A percentile compares a stretch with the other conserved stretches of the same genome.
These are phyloP conservation scores for Coemansia sp. DNA, from an alignment of 192 early-diverging fungal genomes.

Conservation along the genomic window DNA sequence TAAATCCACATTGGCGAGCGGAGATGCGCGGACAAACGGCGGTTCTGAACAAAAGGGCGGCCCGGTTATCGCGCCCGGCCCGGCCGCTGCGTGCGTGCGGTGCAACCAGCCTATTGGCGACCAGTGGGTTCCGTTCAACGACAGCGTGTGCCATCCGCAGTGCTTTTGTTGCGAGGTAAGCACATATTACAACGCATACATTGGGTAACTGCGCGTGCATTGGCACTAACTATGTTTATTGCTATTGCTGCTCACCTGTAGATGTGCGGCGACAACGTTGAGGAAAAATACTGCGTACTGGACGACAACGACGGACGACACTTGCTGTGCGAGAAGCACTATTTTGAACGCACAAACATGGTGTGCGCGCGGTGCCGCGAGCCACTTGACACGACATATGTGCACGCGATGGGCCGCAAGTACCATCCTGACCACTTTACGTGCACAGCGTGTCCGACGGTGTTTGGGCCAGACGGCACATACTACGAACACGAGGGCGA, in stretches of 20 bases:
- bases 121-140: slow-evolving; percentile 88
- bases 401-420: slow-evolving; percentile 88
- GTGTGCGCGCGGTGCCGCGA: slow-evolving; percentile 72
- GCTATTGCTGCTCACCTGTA: slow-evolving; percentile 8
- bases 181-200: neutral
- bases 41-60: slow-evolving; percentile 10
- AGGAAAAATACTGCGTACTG: slow-evolving; percentile 31
- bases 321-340: slow-evolving; percentile 47
- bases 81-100: slow-evolving; percentile 57
- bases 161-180: slow-evolving; percentile 95
- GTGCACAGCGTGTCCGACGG: slow-evolving; percentile 85
- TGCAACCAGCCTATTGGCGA: slow-evolving; percentile 75
- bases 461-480: slow-evolving; percentile 93
- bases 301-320: slow-evolving; percentile 44
- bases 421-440: slow-evolving; percentile 98
- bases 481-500: slow-evolving; percentile 94
- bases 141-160: slow-evolving; percentile 83
- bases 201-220: neutral
- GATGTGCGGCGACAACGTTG: slow-evolving; percentile 42
- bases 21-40: slow-evolving; percentile 11
- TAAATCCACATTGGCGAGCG: neutral
- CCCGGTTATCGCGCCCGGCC: slow-evolving; percentile 29
- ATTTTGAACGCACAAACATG: slow-evolving; percentile 49
- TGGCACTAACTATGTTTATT: neutral
- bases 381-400: slow-evolving; percentile 87